Evolutionary conservation across 164 flowering plant genomes (phyloP), one percentile per base, ranked within the genome.

Genomic region (Malania oleifera): DNA sequence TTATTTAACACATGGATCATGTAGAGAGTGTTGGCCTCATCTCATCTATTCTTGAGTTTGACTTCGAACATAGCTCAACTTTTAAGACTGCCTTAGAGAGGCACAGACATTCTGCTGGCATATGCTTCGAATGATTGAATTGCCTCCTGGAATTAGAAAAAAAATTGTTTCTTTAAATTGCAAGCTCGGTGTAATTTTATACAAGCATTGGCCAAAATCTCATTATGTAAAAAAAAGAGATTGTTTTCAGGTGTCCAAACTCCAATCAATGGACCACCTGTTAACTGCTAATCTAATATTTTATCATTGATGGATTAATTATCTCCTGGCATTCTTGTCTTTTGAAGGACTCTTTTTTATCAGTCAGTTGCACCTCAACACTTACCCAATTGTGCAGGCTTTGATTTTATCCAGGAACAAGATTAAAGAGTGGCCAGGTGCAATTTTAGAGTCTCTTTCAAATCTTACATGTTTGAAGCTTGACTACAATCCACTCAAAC

Each of bases 381-480:
- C 54, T 38, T 50, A 17, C 17, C 15, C 24, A 20, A 46, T 63
- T 8, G 9, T 81, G 79, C 95, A 88, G 97, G 75, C 72, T 65
- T 65, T 90, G 66, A 71, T 93, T 58, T 77, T 90, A 64, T 83
- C 99, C 34, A 75, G 77, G 66, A 93, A 93, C 73, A 86, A 83
- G 76, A 77, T 93, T 46, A 72, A 73, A 65, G 87, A 80, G 26
- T 93, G 99, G 99, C 99, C 97, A 50, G 69, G 78, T 46, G 77
- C 74, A 65, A 68, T 88, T 65, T 69, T 90, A 39, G 74, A 73
- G 60, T 73, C 92, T 39, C 85, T 93, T 48, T 63, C 78, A 28
- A 81, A 72, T 64, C 92, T 93, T 54, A 49, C 63, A 39, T 85
- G 92, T 61, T 75, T 90, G 79, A 90, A 86, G 80, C 70, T 90